Base-by-base conservation (phyloP, 148 eudicot genomes). In the Euryodendron excelsum region DNA sequence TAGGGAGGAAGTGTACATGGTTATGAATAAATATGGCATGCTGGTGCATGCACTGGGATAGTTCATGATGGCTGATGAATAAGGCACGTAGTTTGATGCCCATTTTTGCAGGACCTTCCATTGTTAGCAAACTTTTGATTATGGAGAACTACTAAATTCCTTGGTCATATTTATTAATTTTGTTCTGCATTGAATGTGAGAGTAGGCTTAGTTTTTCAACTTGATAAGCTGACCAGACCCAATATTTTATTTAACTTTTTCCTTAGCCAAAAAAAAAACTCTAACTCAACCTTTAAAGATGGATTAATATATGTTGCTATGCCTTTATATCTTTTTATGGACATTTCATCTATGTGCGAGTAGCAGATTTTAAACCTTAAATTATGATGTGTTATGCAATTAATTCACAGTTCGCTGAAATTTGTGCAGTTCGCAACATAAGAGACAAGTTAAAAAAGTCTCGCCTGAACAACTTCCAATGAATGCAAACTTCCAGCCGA, bases 371-470 rank as follows among this genome's bases (percentile, higher is more conserved):
- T 41, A 20, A 55, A 17, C 20, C 74, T 53, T 30, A 7, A 66
- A 23, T 34, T 28, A 5, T 52, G 5, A 14, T 52, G 0, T 34
- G 11, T 41, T 17, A 30, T 59, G 5, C 56, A 63, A 44, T 59
- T 72, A 64, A 21, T 39, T 44, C 44, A n/a, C n/a, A n/a, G 47
- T 63, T 66, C 50, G 77, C 58, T 48, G 62, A 74, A 55, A 45
- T 70, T 41, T 56, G 17, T 90, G 83, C 88, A 94, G 98, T 75
- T 87, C 94, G 28, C 92, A 89, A 70, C 84, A 81, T 50, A 92
- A 85, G 87, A 91, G 79, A 76, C 89, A 78, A 73, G 72, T 80
- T 39, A 92, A 91, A 92, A 94, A 90, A 80, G 61, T 72, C 23
- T 77, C 87, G 72, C 84, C 85, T 7, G 78, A 82, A 62, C 81